Evolutionary conservation across 139 green algal genomes (phyloP), one percentile per base, ranked within the genome.

Genomic region (Picocystis salinarum): DNA sequence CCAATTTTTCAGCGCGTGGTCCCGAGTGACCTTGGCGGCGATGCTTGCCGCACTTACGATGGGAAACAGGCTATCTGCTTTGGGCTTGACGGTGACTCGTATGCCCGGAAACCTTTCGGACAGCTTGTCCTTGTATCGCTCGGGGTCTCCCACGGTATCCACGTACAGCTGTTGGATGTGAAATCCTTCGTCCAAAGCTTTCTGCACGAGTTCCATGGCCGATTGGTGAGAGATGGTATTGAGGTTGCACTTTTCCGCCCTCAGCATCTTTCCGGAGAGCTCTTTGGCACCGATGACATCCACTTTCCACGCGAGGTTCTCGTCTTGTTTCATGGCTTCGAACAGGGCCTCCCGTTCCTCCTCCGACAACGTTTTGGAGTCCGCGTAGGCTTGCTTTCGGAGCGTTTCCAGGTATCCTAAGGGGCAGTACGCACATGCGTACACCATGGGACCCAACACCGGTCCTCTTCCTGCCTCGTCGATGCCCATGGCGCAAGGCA

Each of bases 21-120:
- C 65, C 0, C 66, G 42, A 22, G 36, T 39, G 12, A 79, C 79
- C 67, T 95, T 95, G 34, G 84, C 84, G 11, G 80, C 85, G 33
- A 95, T 93, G 56, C 51, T 75, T n/a, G 85, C 85, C 6, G 76
- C 76, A 31, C 53, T 74, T 22, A 95, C 85, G n/a, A 93, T 79
- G 5, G 85, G 83, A 53, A 77, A 95, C 6, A 85, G 39, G 0
- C 75, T 62, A 53, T 94, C 83, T 18, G 83, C 80, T 50, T 94
- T 92, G 24, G 70, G 52, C 12, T 57, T 57, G 17, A 65, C 52
- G 17, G 31, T 54, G 33, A 49, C 59, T 11, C 6, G 26, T 2
- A 69, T 45, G 12, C 30, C 36, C 1, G 55, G 41, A 20, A 69
- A 69, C 3, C 10, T 42, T 7, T 42, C 7, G 20, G 36, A 42